Evolutionary conservation across 163 green algal species (phyloP), one percentile per base, ranked within the genome.

Genomic region (Scenedesmus sp.): DNA sequence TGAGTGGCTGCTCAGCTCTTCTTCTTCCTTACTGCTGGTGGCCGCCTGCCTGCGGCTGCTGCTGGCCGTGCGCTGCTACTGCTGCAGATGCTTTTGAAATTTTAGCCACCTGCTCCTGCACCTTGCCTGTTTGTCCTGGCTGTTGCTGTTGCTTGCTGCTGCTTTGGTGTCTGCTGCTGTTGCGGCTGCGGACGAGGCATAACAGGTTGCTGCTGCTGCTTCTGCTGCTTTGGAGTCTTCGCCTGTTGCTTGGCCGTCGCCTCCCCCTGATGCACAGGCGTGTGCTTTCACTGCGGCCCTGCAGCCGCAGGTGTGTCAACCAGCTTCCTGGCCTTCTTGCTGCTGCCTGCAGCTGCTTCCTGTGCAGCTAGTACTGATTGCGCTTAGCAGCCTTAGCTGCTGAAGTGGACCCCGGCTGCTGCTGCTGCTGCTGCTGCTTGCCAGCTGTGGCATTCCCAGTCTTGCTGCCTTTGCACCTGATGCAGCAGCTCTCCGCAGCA

Each of bases 401-500:
- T 18, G 65, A 1, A 37, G 0, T 24, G 0, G 35, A 3, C 59
- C 12, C 30, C 30, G 2, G 30, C 16, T 76, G 65, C 86, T n/a
- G n/a, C 59, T 65, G 65, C 56, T 80, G 12, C 53, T 40, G 49
- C 81, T n/a, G 3, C 22, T 2, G 37, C 37, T 49, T 83, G 73
- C 73, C 22, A 53, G 73, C 35, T 13, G 35, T 42, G 35, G 22
- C 22, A 4, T 37, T 53, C 20, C n/a, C 78, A n/a, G 78, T 15
- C 43, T 53, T n/a, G 22, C 78, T 65, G 78, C 61, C n/a, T 26
- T 44, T 5, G 26, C 33, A 35, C 7, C 18, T 16, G n/a, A 37
- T 65, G 40, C 51, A 73, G 86, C 81, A 87, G 61, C 82, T 70
- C 42, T n/a, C 76, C 88, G 90, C 87, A 94, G 37, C 20, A 90